Conservation (phyloP, 805 yeast species). For the Kuraishia ogatae region DNA sequence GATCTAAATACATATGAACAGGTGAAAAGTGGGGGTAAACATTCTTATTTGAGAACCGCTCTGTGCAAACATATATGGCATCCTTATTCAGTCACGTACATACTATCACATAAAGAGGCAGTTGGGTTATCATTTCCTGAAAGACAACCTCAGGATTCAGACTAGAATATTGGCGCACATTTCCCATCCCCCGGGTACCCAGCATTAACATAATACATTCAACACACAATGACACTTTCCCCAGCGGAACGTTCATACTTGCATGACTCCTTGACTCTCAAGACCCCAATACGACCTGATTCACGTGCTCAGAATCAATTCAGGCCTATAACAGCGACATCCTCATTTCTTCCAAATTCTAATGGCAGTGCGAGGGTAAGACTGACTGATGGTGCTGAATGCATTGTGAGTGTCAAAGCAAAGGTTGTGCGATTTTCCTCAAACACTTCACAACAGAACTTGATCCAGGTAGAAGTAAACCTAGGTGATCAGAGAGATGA, state of each 20-base stretch:
- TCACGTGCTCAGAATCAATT: conserved; percentile 68
- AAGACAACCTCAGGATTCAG: too few relatives aligned
- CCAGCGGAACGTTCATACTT: conserved; percentile 72
- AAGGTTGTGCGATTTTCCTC: conserved; percentile 45
- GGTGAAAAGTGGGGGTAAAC: too few relatives aligned
- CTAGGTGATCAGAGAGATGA: conserved; percentile 78
- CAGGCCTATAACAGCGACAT: conserved; percentile 78
- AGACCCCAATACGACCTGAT: conserved; percentile 75
- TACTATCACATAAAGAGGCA: too few relatives aligned
- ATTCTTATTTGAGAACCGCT: too few relatives aligned
- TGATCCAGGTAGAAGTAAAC: conserved; percentile 73
- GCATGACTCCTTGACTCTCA: conserved; percentile 55
- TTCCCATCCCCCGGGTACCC: too few relatives aligned
- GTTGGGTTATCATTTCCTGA: too few relatives aligned
- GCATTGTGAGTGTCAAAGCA: conserved; percentile 84
- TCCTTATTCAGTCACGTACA: too few relatives aligned
- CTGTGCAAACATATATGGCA: too few relatives aligned
- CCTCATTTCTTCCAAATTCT: conserved; percentile 75
- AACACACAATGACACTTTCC: conserved; percentile 44
- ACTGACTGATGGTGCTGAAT: conserved; percentile 85
- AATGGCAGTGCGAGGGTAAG: conserved; percentile 89
- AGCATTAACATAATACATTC: background rate
- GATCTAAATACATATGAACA: too few relatives aligned
- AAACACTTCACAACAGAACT: conserved; percentile 26
- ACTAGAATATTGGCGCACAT: too few relatives aligned